Conservation (phyloP, 2,329 filamentous ascomycete species). For the Verticillium albo-atrum region DNA sequence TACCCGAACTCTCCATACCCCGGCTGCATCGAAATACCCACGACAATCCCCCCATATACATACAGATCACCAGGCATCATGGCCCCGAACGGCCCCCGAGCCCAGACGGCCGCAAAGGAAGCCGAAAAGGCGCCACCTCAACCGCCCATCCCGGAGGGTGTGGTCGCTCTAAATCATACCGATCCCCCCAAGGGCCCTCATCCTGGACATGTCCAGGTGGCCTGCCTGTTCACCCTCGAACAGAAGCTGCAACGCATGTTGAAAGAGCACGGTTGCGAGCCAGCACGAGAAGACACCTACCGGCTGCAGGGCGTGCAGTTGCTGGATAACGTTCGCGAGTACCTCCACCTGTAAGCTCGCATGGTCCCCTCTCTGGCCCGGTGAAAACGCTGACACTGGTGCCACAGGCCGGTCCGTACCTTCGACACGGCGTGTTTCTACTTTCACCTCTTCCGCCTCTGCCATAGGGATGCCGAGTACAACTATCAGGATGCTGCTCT, state of each 20-base stretch:
- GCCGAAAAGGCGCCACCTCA: background rate
- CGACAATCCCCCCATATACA: background rate
- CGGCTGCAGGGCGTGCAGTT: constrained; percentile 83
- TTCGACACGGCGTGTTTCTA: constrained; percentile 89
- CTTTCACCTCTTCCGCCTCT: constrained; percentile 88
- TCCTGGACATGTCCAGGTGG: constrained; percentile 44
- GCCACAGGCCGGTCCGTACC: constrained; percentile 72
- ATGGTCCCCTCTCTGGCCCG: background rate
- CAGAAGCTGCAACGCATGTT: constrained; percentile 73
- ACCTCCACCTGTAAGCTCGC: constrained; percentile 68
- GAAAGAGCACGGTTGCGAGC: constrained; percentile 63
- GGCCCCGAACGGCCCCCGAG: constrained; percentile 1
- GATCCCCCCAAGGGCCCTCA: constrained; percentile 30
- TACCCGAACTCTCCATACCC: background rate
- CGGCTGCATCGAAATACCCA: background rate
- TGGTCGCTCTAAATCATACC: background rate
- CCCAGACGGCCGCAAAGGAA: background rate
- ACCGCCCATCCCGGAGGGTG: constrained; percentile 1
- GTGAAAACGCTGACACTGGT: constrained; percentile 7
- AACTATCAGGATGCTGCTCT: constrained; percentile 82
- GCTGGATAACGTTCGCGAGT: constrained; percentile 79
- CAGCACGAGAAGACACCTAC: constrained; percentile 73
- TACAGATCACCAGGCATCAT: background rate
- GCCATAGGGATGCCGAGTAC: constrained; percentile 81
- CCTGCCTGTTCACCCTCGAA: constrained; percentile 74